phyloP scores from a whole-genome alignment of 176 grass and related monocot genomes.

The Carex pumila region DNA sequence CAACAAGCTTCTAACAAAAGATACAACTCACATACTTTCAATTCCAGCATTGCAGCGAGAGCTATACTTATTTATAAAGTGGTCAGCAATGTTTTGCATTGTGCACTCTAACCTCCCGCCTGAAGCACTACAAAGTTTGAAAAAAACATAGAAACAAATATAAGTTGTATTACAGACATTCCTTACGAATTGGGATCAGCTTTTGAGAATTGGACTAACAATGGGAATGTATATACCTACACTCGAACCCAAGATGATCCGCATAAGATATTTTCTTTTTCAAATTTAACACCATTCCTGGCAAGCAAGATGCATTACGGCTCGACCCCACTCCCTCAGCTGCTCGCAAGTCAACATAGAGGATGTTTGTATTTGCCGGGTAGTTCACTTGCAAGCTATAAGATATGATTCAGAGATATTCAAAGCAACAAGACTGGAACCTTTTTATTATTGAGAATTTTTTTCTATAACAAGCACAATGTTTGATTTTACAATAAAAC shows the following conservation, averaged over 20 bases:
- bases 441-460: background rate
- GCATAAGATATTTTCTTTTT: slow-evolving; percentile 76
- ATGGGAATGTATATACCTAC: slow-evolving; percentile 63
- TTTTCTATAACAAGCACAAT: slow-evolving; percentile 8
- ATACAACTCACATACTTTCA: slow-evolving; percentile 73
- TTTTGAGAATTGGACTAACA: slow-evolving; percentile 15
- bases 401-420: slow-evolving; percentile 30
- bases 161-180: background rate
- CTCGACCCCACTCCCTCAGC: slow-evolving; percentile 75
- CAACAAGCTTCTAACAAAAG: slow-evolving; percentile 17
- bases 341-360: slow-evolving; percentile 85
- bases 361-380: slow-evolving; percentile 99
- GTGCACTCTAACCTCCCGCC: slow-evolving; percentile 93
- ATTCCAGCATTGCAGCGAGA: slow-evolving; percentile 55
- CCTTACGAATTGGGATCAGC: background rate
- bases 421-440: background rate
- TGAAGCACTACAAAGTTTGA: slow-evolving; percentile 41
- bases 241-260: slow-evolving; percentile 86
- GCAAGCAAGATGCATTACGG: slow-evolving; percentile 63
- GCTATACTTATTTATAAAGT: slow-evolving; percentile 64
- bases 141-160: background rate
- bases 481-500: background rate
- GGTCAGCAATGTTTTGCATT: slow-evolving; percentile 96
- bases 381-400: slow-evolving; percentile 72
- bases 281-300: slow-evolving; percentile 92